Evolutionary conservation across 768 basidiomycete genomes (phyloP).

Genomic region (Boletus pseudopeckii): DNA sequence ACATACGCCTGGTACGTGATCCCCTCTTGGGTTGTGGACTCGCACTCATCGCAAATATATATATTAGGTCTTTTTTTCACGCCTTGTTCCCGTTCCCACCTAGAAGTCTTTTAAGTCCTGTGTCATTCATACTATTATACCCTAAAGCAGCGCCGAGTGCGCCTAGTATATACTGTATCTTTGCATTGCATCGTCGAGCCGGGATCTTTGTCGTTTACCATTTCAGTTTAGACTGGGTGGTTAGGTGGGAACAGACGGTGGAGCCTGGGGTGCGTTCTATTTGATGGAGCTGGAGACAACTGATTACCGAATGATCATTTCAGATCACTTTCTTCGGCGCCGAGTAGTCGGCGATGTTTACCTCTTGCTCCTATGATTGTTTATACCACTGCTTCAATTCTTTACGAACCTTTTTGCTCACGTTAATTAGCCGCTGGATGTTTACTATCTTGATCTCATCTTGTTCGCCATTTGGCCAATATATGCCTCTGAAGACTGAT

Average conservation of each 20-base stretch:
- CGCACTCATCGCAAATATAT: conserved; percentile 3
- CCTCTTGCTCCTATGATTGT: not conserved
- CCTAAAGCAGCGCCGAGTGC: conserved; percentile 9
- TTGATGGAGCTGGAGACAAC: not conserved
- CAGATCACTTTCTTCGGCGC: not conserved
- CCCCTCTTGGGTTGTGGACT: not conserved
- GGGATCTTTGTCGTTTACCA: not conserved
- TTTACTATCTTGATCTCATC: not conserved
- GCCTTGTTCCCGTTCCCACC: not conserved
- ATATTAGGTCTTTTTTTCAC: not conserved
- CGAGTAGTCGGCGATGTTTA: not conserved
- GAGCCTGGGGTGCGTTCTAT: not conserved
- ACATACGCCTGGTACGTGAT: conserved; percentile 10
- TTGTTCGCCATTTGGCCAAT: not conserved
- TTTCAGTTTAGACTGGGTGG: not conserved
- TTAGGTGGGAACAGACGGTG: not conserved
- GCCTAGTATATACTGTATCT: conserved; percentile 12
- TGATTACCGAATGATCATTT: not conserved
- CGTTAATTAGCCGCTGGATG: not conserved
- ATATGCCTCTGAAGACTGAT: not conserved
- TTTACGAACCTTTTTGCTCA: not conserved
- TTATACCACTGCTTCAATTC: not conserved
- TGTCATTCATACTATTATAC: not conserved
- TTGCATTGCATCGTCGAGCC: conserved; percentile 4
- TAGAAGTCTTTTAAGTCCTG: not conserved